Conservation (phyloP, 75 land plant species). For the Isoetes taiwanensis region DNA sequence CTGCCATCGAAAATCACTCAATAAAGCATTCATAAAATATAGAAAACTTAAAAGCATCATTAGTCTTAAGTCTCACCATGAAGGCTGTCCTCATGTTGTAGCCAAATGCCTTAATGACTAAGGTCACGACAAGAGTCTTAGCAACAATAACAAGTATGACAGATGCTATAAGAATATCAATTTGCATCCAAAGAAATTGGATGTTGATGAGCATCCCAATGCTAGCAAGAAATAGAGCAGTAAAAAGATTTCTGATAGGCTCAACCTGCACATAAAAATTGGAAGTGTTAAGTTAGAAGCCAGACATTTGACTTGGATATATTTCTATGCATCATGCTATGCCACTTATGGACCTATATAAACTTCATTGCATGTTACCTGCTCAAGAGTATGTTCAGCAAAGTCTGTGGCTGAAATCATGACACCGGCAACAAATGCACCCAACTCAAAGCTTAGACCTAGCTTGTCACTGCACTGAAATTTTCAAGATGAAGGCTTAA, state of each 20-base stretch:
- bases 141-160: constrained; percentile 69
- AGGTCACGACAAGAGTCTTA: constrained; percentile 50
- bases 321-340: not conserved
- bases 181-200: constrained; percentile 80
- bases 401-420: constrained; percentile 98
- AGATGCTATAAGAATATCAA: constrained; percentile 82
- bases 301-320: not conserved
- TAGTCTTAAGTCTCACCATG: constrained; percentile 45
- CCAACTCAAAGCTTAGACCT: constrained; percentile 94
- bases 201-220: constrained; percentile 97
- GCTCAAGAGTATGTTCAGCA: constrained; percentile 89
- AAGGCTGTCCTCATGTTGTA: constrained; percentile 67
- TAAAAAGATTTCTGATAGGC: constrained; percentile 88
- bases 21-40: constrained; percentile 6
- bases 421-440: constrained; percentile 97
- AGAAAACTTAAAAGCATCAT: no score
- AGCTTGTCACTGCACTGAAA: constrained; percentile 94
- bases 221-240: constrained; percentile 90
- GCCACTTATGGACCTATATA: no score
- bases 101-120: constrained; percentile 69
- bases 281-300: not conserved
- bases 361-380: constrained; percentile 50
- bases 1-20: constrained; percentile 22
- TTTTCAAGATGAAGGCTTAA: no score
- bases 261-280: constrained; percentile 43